Base-by-base conservation (phyloP, 805 yeast genomes). In the Yamadazyma phyllophila region DNA sequence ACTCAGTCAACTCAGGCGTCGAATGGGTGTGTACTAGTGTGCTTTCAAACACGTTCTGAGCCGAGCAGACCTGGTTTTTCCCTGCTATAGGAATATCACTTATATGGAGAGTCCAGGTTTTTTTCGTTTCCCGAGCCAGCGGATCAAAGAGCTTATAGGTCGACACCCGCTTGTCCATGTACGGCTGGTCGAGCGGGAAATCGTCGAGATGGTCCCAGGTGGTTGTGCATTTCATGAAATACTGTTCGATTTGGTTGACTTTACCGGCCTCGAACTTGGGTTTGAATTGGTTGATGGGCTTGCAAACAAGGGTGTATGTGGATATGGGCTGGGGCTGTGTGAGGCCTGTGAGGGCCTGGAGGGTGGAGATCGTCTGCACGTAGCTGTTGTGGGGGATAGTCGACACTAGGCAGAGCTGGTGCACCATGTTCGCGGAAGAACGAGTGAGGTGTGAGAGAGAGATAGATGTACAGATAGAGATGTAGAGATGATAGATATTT, bases 41-140 rank as follows among this genome's bases (percentile, higher is more conserved):
- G 39, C 81, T 71, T 57, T 84, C 89, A 49, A 83, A 73, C 10
- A 88, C 74, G 13, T 87, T 77, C 60, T 89, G 75, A 2, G 73
- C 74, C 43, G 95, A 48, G 77, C 80, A 17, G 74, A 76, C 44
- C 77, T 83, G 61, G 77, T 76, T 56, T 78, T 74, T 65, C 3
- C 92, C 92, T 8, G 88, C 91, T 6, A 83, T 78, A 1, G 94
- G 94, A 10, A 87, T 83, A 62, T 87, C 95, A 4, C 80, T 69
- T 20, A 82, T 70, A 53, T 80, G 85, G 7, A 86, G 56, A 1
- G 83, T 74, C 92, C 91, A 86, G 34, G 65, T 50, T 56, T 70
- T 46, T 51, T 55, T 51, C 47, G 20, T 41, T 7, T 33, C 38
- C 24, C 26, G 12, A 5, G 34, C 8, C 11, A 16, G 14, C 2